phyloP scores from a whole-genome alignment of 2,329 filamentous ascomycete species.

The Neurospora sp. region DNA sequence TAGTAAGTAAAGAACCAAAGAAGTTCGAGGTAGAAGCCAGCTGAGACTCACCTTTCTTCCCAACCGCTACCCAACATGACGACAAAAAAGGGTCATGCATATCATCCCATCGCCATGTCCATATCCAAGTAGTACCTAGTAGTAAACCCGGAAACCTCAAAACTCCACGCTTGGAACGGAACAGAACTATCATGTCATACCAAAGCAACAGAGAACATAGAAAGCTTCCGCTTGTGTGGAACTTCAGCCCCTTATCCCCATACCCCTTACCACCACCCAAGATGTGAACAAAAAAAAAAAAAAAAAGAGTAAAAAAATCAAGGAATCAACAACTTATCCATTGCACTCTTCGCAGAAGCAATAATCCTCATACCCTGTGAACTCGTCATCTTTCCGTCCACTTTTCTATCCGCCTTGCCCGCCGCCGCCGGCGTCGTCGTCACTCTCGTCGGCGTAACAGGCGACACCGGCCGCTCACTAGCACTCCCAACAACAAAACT shows the following conservation, averaged over 20 bases:
- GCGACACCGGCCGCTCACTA: not conserved
- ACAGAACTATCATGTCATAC: not conserved
- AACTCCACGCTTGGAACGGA: not conserved
- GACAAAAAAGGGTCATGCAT: not conserved
- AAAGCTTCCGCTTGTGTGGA: not conserved
- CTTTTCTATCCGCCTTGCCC: not conserved
- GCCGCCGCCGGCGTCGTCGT: not conserved
- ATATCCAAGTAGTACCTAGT: not conserved
- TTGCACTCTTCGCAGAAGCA: conserved; percentile 41
- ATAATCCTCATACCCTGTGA: conserved; percentile 38
- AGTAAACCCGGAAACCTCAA: not conserved
- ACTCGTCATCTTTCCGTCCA: conserved; percentile 23
- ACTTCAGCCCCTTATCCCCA: not conserved
- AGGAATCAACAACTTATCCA: conserved; percentile 45
- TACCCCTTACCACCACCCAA: not conserved
- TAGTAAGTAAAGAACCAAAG: not conserved
- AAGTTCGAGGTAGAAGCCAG: conserved; percentile 4
- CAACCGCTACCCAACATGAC: not conserved
- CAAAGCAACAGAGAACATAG: not conserved
- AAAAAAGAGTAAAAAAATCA: conserved; percentile 19
- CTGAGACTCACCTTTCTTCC: not conserved
- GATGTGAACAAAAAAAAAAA: not conserved
- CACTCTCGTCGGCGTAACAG: not conserved
- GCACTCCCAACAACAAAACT: not conserved
- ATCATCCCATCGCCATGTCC: not conserved